Conservation (phyloP, 192 early-diverging fungal species). For the Podila verticillata region DNA sequence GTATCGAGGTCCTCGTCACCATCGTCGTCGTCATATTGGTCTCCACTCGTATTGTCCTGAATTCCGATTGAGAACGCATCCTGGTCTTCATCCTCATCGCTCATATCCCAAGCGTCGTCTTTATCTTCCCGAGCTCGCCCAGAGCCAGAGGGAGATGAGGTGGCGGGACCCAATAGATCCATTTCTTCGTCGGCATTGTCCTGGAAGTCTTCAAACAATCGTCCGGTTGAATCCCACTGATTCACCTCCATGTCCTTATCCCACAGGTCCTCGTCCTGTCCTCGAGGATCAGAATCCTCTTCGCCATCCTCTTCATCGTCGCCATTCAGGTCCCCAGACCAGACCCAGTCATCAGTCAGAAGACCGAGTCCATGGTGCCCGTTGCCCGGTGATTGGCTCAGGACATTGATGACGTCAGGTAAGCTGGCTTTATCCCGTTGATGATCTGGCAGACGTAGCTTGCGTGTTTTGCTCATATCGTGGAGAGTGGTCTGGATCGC, state of each 20-base stretch:
- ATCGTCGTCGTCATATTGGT: conserved; percentile 6
- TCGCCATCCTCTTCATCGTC: conserved; percentile 1
- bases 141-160: neutral
- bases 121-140: neutral
- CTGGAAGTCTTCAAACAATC: conserved; percentile 28
- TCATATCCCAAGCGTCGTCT: neutral
- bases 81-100: neutral
- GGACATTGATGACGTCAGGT: neutral
- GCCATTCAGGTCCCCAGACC: neutral
- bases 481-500: conserved; percentile 21
- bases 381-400: conserved; percentile 8
- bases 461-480: conserved; percentile 9
- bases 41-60: neutral
- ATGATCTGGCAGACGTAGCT: neutral
- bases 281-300: neutral
- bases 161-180: neutral
- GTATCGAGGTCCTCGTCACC: conserved; percentile 9
- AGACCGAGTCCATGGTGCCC: conserved; percentile 8
- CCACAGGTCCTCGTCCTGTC: conserved; percentile 28
- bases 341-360: conserved; percentile 31
- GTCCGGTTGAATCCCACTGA: conserved; percentile 29
- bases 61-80: conserved; percentile 9
- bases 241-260: conserved; percentile 32
- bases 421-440: neutral
- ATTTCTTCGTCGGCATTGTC: neutral